phyloP scores from a whole-genome alignment of 2,329 filamentous ascomycete species.

The Gnomoniopsis sp. region DNA sequence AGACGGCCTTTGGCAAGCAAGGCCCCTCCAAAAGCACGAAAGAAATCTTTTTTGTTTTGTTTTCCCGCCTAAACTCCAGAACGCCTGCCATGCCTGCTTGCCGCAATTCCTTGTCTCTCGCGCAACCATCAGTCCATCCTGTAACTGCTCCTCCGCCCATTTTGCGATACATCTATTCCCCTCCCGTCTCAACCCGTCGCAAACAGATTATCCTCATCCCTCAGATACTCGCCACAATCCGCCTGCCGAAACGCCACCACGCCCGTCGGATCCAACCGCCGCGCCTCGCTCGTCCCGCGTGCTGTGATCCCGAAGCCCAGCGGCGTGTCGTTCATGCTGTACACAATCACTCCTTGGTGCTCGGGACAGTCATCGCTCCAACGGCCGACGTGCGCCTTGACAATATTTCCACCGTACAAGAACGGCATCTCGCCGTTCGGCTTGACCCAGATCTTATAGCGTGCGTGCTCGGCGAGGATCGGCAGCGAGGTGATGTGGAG shows the following conservation, averaged over 20 bases:
- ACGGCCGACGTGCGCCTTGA: conserved; percentile 68
- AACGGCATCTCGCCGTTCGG: conserved; percentile 97
- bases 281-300: conserved; percentile 78
- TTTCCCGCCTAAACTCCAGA: background rate
- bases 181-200: conserved; percentile 41
- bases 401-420: conserved; percentile 85
- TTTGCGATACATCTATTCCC: background rate
- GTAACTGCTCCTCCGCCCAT: background rate
- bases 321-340: conserved; percentile 90
- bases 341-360: conserved; percentile 86
- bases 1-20: background rate
- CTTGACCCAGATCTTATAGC: conserved; percentile 97
- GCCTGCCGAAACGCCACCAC: conserved; percentile 88
- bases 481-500: conserved; percentile 87
- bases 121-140: background rate
- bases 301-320: conserved; percentile 90
- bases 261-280: conserved; percentile 83
- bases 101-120: background rate
- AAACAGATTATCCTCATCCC: conserved; percentile 72
- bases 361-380: conserved; percentile 92
- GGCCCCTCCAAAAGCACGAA: background rate
- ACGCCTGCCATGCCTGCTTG: background rate
- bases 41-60: background rate
- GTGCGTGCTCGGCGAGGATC: conserved; percentile 82
- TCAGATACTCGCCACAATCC: conserved; percentile 90